Conservation (phyloP, 1,139 yeast genomes). For the Hyphopichia burtonii region DNA sequence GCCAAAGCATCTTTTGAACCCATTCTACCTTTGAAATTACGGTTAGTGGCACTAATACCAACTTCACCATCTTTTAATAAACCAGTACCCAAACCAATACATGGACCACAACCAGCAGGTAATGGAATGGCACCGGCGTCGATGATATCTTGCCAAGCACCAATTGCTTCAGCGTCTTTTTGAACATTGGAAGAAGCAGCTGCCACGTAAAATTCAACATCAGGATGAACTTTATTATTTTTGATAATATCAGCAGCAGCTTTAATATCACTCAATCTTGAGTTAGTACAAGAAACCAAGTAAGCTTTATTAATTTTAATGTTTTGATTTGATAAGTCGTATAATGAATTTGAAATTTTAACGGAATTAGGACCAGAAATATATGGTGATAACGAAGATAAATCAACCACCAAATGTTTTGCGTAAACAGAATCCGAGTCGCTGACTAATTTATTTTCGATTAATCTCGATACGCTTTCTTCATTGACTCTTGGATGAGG, state of each 20-base stretch:
- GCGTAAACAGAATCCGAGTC: conserved; percentile 85
- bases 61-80: conserved; percentile 92
- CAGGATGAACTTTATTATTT: conserved; percentile 79
- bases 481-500: conserved; percentile 84
- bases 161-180: conserved; percentile 82
- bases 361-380: conserved; percentile 98
- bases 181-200: conserved; percentile 96
- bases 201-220: conserved; percentile 94
- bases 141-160: conserved; percentile 87
- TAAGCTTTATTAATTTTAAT: conserved; percentile 90
- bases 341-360: conserved; percentile 77
- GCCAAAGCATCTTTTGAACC: conserved; percentile 97
- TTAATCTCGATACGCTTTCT: conserved; percentile 52
- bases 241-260: conserved; percentile 89
- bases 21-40: conserved; percentile 99
- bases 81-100: conserved; percentile 97
- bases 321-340: conserved; percentile 69
- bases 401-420: conserved; percentile 78
- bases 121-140: conserved; percentile 94
- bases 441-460: conserved; percentile 46
- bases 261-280: conserved; percentile 85
- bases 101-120: conserved; percentile 99
- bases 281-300: conserved; percentile 95
- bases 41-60: conserved; percentile 96
- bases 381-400: conserved; percentile 83